These are phyloP conservation scores for Candida michaelii DNA, from an alignment of 805 yeast species.

Conservation along the genomic window DNA sequence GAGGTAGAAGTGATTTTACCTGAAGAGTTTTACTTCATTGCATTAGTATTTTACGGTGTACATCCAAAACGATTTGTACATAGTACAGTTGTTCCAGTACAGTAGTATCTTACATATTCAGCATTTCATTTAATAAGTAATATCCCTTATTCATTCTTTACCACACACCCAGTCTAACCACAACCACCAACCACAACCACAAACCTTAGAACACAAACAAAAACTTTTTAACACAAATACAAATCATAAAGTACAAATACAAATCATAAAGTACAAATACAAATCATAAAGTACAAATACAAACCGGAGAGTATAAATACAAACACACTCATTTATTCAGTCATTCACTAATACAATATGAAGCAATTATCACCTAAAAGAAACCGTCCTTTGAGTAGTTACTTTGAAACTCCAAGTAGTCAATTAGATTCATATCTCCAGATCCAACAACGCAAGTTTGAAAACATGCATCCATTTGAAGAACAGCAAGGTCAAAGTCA, in stretches of 20 bases:
- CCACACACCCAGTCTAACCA: too few relatives aligned
- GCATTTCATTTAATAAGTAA: too few relatives aligned
- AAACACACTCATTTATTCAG: not conserved
- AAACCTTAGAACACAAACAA: too few relatives aligned
- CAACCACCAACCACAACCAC: too few relatives aligned
- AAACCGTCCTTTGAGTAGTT: constrained; percentile 34
- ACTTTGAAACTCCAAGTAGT: constrained; percentile 41
- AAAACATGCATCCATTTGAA: constrained; percentile 4
- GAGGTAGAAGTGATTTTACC: not conserved
- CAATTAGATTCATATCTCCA: constrained; percentile 10
- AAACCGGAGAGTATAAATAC: not conserved
- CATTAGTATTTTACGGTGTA: too few relatives aligned
- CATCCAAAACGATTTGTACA: not conserved
- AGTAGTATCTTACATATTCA: not conserved
- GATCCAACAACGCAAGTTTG: constrained; percentile 8
- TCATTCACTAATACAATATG: not conserved
- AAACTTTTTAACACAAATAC: too few relatives aligned
- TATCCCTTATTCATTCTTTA: too few relatives aligned
- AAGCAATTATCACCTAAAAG: constrained; percentile 15
- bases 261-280: too few relatives aligned
- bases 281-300: not conserved
- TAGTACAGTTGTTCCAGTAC: not conserved
- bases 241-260: too few relatives aligned
- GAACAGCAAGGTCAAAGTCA: not conserved
- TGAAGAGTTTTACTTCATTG: not conserved